Evolutionary conservation across 495 filamentous ascomycete genomes (phyloP).

Genomic region (Schizothecium vesticola): DNA sequence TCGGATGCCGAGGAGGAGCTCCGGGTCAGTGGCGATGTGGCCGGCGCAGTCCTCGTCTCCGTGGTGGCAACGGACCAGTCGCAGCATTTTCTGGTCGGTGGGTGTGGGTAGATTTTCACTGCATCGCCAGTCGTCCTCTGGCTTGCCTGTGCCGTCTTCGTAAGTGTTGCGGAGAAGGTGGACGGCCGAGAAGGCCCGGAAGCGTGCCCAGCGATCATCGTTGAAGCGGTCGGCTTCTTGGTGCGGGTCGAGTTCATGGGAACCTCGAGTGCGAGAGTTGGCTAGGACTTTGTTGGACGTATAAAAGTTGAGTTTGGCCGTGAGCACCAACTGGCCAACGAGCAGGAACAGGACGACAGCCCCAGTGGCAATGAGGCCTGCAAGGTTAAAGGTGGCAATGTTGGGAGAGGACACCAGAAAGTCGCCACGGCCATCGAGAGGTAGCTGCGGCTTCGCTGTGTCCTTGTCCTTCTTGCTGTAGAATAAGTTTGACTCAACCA

Average conservation of each 20-base stretch:
- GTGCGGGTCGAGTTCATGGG: conserved; percentile 2
- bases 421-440: neutral
- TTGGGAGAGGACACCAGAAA: conserved; percentile 4
- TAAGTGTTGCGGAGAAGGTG: conserved; percentile 10
- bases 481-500: neutral
- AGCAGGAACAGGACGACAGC: neutral
- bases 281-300: neutral
- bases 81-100: conserved; percentile 2
- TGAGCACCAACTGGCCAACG: neutral
- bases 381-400: conserved; percentile 6
- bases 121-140: conserved; percentile 10
- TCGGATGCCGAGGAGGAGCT: neutral
- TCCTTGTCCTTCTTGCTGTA: neutral
- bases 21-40: conserved; percentile 5
- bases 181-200: conserved; percentile 10
- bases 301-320: neutral
- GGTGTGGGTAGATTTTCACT: conserved; percentile 3
- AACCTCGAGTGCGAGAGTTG: neutral
- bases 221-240: conserved; percentile 2
- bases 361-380: neutral
- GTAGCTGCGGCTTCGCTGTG: neutral
- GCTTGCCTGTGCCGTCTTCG: conserved; percentile 9
- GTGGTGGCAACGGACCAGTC: neutral
- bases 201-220: conserved; percentile 11
- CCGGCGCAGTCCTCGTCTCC: conserved; percentile 2